Evolutionary conservation across 2,329 filamentous ascomycete species (phyloP), one percentile per base, ranked within the genome.

Genomic region (Pseudogymnoascus sp.): DNA sequence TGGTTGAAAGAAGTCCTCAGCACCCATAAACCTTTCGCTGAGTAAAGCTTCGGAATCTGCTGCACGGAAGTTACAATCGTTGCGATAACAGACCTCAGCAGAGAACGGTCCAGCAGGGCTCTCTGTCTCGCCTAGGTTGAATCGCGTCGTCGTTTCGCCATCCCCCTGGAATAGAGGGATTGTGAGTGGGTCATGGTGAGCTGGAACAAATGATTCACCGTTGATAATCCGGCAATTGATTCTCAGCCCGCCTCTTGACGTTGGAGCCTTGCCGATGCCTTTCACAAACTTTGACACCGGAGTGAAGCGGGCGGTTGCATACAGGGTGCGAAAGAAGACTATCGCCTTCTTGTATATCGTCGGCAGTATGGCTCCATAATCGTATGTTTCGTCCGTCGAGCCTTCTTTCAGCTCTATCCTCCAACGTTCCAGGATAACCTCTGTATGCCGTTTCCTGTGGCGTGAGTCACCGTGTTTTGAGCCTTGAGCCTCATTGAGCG

Each of bases 271-370:
- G 19, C 85, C 84, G 67, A 90, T 81, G 61, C 85, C 86, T 72
- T 89, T 84, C 43, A 82, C 86, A 72, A 96, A 89, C 77, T 89
- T 96, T 87, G 90, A 96, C 23, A 90, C 87, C 2, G 95, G 95
- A 67, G 96, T 79, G 67, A 97, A 84, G 70, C 90, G 89, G 43
- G 91, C 85, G 63, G 90, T 90, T 61, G 90, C 86, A 75, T 90
- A 96, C 54, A 99, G 82, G 1, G 92, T 92, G 66, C 95, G 85
- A 77, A 98, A 97, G 70, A 97, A 86, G 69, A 98, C 90, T 68
- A 99, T 96, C 71, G 90, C 92, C 78, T 96, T 95, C 79, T 99
- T 99, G 82, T 99, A 99, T 65, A 96, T 87, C 62, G 91, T 93
- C 13, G 95, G 92, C 62, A 98, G 79, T 34, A 79, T 80, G 10